Conservation (phyloP, 140 eudicot species). For the Anethum foeniculum region DNA sequence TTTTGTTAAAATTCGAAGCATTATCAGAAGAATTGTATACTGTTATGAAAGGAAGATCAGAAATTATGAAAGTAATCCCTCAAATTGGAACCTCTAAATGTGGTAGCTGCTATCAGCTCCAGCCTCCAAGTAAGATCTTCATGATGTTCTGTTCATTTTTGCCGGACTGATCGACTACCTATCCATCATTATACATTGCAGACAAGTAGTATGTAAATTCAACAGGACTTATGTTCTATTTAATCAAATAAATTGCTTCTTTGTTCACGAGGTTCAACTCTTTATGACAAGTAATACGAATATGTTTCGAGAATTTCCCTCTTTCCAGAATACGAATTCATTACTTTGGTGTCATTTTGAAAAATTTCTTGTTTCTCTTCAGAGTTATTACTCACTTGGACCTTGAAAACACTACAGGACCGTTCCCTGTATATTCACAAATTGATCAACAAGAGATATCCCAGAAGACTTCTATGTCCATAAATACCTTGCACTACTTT, state of each 20-base stretch:
- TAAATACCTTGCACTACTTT: no score
- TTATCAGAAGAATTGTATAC: background rate
- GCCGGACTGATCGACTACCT: background rate
- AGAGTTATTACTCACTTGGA: background rate
- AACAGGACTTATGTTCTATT: no score
- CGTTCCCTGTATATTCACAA: no score
- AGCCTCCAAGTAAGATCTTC: background rate
- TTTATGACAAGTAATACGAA: no score
- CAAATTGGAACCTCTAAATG: background rate
- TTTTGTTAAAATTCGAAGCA: background rate
- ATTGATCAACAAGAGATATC: no score
- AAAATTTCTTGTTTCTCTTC: no score
- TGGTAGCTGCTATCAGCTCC: background rate
- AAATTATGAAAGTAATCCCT: background rate
- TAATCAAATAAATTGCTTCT: no score
- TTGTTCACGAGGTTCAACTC: no score
- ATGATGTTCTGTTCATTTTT: background rate
- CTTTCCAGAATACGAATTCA: background rate
- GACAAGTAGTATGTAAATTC: background rate
- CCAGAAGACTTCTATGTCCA: no score
- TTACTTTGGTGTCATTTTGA: background rate
- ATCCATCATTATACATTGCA: background rate
- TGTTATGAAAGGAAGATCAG: background rate
- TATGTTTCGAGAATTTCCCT: no score
- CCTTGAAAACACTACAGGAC: background rate